Evolutionary conservation across 768 basidiomycete species (phyloP).

Genomic region (Boletus rex-veris): DNA sequence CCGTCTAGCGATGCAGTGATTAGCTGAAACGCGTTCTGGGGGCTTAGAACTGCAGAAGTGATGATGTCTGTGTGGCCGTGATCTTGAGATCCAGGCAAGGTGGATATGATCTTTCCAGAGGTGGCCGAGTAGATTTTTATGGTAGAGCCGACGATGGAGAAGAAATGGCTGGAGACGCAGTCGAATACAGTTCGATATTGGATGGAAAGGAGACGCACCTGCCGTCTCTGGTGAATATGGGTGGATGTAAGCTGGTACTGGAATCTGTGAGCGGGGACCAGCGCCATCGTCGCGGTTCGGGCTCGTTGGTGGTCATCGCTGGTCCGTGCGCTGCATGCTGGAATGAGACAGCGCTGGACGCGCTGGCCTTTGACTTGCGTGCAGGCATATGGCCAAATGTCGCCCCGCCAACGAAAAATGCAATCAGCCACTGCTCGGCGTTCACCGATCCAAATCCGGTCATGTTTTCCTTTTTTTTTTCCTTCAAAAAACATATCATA

Average conservation of each 20-base stretch:
- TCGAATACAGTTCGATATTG: slow-evolving; percentile 14
- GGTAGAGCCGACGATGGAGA: slow-evolving; percentile 75
- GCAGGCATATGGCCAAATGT: slow-evolving; percentile 26
- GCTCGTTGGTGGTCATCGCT: slow-evolving; percentile 1
- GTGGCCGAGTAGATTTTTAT: slow-evolving; percentile 83
- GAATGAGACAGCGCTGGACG: slow-evolving; percentile 34
- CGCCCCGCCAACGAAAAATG: slow-evolving; percentile 16
- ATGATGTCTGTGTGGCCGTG: slow-evolving; percentile 48
- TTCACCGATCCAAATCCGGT: slow-evolving; percentile 15
- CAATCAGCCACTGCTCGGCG: slow-evolving; percentile 23
- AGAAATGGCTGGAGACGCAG: slow-evolving; percentile 67
- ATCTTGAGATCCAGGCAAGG: slow-evolving; percentile 56
- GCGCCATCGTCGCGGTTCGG: slow-evolving; percentile 36
- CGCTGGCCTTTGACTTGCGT: slow-evolving; percentile 49
- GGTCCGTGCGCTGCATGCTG: slow-evolving; percentile 19
- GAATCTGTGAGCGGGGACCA: slow-evolving; percentile 75
- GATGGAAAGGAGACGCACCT: slow-evolving; percentile 45
- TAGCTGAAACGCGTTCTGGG: slow-evolving; percentile 85
- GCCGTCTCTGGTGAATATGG: slow-evolving; percentile 86
- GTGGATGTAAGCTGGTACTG: slow-evolving; percentile 57
- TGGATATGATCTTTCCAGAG: slow-evolving; percentile 79
- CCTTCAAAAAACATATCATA: neutral
- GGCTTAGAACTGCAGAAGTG: slow-evolving; percentile 73
- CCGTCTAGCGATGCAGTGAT: slow-evolving; percentile 84
- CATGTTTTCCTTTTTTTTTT: slow-evolving; percentile 4